Evolutionary conservation across 192 early-diverging fungal species (phyloP).

Genomic region (Podila horticola): DNA sequence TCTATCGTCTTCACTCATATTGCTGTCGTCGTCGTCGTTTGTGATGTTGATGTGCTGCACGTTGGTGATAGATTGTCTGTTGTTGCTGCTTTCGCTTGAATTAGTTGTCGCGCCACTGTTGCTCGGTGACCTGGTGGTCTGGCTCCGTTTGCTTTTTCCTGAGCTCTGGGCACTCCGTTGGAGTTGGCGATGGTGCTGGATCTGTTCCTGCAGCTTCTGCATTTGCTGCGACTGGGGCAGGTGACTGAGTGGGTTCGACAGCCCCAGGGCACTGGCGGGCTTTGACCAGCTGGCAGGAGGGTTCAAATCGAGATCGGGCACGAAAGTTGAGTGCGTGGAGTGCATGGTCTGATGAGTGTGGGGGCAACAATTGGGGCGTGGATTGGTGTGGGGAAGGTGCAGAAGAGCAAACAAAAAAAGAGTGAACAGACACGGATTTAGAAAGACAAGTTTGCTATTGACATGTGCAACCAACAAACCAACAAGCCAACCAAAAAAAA

Average conservation of each 20-base stretch:
- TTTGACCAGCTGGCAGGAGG: constrained; percentile 40
- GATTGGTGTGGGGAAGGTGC: not conserved
- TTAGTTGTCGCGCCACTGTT: not conserved
- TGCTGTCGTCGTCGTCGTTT: constrained; percentile 28
- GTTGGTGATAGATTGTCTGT: constrained; percentile 10
- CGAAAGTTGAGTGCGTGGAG: constrained; percentile 11
- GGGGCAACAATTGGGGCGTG: not conserved
- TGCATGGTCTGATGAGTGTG: constrained; percentile 7
- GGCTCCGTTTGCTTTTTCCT: not conserved
- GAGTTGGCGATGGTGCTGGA: constrained; percentile 34
- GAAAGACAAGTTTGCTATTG: too few relatives aligned
- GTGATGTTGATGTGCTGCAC: constrained; percentile 40
- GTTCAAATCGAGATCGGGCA: constrained; percentile 36
- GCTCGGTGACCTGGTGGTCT: not conserved
- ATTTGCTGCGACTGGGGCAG: constrained; percentile 38
- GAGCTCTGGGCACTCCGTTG: constrained; percentile 7
- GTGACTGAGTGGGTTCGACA: constrained; percentile 35
- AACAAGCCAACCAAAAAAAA: too few relatives aligned
- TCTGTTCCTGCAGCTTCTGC: constrained; percentile 35
- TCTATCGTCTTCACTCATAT: constrained; percentile 17
- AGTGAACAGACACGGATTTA: too few relatives aligned
- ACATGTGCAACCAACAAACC: too few relatives aligned
- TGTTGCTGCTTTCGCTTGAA: not conserved
- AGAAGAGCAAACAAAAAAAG: too few relatives aligned
- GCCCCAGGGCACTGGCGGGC: constrained; percentile 35